A percentile compares a stretch with the other conserved stretches of the same genome.
Conservation (phyloP, 1,139 yeast genomes). For the Sugiyamaella novakii region DNA sequence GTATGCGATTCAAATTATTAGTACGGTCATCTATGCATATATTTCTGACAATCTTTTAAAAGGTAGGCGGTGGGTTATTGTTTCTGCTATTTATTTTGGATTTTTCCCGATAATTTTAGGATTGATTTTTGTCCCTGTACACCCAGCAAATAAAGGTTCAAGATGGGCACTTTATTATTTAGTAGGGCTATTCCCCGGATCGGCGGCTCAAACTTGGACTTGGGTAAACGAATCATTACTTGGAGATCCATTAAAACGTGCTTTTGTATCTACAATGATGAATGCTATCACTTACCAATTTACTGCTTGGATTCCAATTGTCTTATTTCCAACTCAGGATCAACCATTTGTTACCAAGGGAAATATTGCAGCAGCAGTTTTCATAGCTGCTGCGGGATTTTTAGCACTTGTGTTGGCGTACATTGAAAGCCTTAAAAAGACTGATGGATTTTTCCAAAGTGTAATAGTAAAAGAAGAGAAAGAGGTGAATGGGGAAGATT, state of each 20-base stretch:
- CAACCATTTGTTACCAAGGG: conserved; percentile 30
- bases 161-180: conserved; percentile 36
- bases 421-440: conserved; percentile 20
- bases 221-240: conserved; percentile 36
- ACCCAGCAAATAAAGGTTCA: conserved; percentile 31
- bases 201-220: conserved; percentile 35
- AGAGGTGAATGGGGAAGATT: too few species aligned
- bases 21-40: conserved; percentile 32
- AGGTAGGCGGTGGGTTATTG: conserved; percentile 34
- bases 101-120: conserved; percentile 13
- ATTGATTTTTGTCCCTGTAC: conserved; percentile 29
- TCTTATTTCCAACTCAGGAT: conserved; percentile 27
- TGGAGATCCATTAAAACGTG: conserved; percentile 33
- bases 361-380: conserved; percentile 25
- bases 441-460: conserved; percentile 25
- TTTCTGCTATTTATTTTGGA: conserved; percentile 17
- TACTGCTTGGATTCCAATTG: conserved; percentile 29
- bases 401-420: conserved; percentile 23
- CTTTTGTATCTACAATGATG: conserved; percentile 32
- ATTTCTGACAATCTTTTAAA: conserved; percentile 33
- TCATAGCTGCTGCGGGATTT: conserved; percentile 12
- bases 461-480: conserved; percentile 5
- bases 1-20: conserved; percentile 38
- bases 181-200: conserved; percentile 33
- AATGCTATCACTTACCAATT: conserved; percentile 29